Evolutionary conservation across 2,329 filamentous ascomycete species (phyloP).

Genomic region (Trichoderma brevicompactum): DNA sequence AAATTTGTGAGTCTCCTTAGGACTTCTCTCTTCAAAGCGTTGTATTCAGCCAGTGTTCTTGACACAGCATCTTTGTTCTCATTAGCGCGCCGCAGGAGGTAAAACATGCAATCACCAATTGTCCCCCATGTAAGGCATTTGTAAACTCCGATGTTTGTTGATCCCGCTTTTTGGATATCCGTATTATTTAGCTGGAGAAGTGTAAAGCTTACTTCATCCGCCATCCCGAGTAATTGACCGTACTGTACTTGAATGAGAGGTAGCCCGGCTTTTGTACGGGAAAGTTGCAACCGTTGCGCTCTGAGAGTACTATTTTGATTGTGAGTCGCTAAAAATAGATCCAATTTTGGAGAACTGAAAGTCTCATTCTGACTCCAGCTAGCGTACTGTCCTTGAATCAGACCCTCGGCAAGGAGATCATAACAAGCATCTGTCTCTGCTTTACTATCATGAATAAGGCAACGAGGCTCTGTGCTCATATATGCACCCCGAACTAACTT

Average conservation of each 20-base stretch:
- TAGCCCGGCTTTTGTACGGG: slow-evolving; percentile 42
- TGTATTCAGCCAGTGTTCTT: slow-evolving; percentile 40
- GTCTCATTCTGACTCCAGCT: slow-evolving; percentile 25
- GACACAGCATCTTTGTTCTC: slow-evolving; percentile 47
- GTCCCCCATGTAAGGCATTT: slow-evolving; percentile 49
- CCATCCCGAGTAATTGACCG: slow-evolving; percentile 62
- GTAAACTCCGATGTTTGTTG: slow-evolving; percentile 42
- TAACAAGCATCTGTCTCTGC: slow-evolving; percentile 57
- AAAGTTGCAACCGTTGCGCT: slow-evolving; percentile 48
- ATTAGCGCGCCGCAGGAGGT: slow-evolving; percentile 44
- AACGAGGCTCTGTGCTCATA: slow-evolving; percentile 53
- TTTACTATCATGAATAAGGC: slow-evolving; percentile 58
- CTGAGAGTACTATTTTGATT: slow-evolving; percentile 50
- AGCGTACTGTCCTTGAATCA: slow-evolving; percentile 46
- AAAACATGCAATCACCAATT: slow-evolving; percentile 46
- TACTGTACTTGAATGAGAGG: slow-evolving; percentile 47
- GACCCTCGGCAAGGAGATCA: slow-evolving; percentile 52
- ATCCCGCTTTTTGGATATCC: neutral
- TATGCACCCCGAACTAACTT: slow-evolving; percentile 64
- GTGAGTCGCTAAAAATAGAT: slow-evolving; percentile 59
- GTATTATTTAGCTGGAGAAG: slow-evolving; percentile 47
- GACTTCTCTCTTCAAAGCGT: slow-evolving; percentile 39
- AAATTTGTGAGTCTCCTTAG: slow-evolving; percentile 39
- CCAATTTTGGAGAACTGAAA: slow-evolving; percentile 48
- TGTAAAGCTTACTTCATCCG: slow-evolving; percentile 58